Evolutionary conservation across 768 basidiomycete genomes (phyloP).

Genomic region (Phylloporus arenicola): DNA sequence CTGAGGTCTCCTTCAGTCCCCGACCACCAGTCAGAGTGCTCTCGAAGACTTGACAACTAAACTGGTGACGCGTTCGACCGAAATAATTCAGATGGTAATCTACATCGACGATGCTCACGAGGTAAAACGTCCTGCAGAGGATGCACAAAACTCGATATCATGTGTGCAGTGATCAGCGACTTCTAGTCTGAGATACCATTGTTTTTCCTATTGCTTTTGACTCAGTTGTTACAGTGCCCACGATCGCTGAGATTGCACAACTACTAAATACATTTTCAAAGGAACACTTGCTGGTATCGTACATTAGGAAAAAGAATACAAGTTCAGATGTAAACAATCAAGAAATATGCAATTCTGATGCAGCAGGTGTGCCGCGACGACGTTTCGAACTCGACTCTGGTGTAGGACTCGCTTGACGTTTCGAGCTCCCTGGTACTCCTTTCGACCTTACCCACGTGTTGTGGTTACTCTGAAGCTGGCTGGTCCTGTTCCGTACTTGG

Average conservation of each 20-base stretch:
- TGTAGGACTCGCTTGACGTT: neutral
- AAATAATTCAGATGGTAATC: neutral
- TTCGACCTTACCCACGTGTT: neutral
- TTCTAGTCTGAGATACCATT: neutral
- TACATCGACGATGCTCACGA: neutral
- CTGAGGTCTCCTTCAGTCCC: neutral
- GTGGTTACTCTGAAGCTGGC: too few species aligned
- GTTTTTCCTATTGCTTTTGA: neutral
- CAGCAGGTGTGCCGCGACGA: too few species aligned
- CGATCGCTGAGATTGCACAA: too few species aligned
- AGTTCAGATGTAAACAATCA: too few species aligned
- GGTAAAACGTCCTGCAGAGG: neutral
- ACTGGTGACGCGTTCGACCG: neutral
- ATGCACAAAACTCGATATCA: neutral
- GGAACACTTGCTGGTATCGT: too few species aligned
- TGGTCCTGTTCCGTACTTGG: too few species aligned
- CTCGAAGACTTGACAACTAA: neutral
- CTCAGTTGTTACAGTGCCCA: neutral
- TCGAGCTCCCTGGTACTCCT: neutral
- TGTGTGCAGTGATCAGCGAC: neutral
- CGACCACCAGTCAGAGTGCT: neutral
- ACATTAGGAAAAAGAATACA: too few species aligned
- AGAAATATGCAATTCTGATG: too few species aligned
- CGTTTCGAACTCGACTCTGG: too few species aligned
- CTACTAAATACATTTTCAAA: too few species aligned